Evolutionary conservation across 768 basidiomycete species (phyloP).

Genomic region (Lactarius trivialis): DNA sequence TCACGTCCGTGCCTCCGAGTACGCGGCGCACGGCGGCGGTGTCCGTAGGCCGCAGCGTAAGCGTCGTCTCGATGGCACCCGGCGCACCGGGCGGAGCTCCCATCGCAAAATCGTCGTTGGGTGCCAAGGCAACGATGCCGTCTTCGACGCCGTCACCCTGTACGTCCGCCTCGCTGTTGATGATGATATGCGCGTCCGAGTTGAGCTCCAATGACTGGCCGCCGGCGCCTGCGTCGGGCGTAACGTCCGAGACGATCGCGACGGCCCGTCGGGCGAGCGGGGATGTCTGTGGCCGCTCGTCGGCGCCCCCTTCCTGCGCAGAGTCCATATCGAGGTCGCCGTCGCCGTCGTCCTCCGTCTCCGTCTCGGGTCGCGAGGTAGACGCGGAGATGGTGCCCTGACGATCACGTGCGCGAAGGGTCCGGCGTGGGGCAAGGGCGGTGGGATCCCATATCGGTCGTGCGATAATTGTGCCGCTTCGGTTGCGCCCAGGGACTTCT

Average conservation of each 20-base stretch:
- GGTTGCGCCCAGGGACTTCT: constrained; percentile 54
- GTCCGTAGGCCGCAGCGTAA: constrained; percentile 24
- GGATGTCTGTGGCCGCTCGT: constrained; percentile 26
- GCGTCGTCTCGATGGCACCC: constrained; percentile 51
- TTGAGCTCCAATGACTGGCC: constrained; percentile 37
- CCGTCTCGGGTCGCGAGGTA: constrained; percentile 58
- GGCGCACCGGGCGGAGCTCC: constrained; percentile 90
- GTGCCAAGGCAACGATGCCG: constrained; percentile 67
- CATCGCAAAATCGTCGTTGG: constrained; percentile 87
- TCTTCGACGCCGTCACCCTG: constrained; percentile 57
- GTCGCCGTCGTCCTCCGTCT: constrained; percentile 75
- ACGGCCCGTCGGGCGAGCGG: constrained; percentile 38
- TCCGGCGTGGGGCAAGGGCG: constrained; percentile 26
- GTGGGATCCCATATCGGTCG: constrained; percentile 52
- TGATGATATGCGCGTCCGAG: constrained; percentile 46
- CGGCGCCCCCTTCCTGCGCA: constrained; percentile 24
- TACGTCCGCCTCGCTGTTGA: constrained; percentile 41
- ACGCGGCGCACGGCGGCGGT: constrained; percentile 24
- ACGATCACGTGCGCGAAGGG: constrained; percentile 27
- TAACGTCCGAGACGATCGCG: constrained; percentile 41
- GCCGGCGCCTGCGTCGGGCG: constrained; percentile 27
- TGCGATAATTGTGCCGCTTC: constrained; percentile 70
- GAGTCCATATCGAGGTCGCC: constrained; percentile 45
- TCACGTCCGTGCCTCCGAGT: constrained; percentile 37
- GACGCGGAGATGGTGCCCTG: constrained; percentile 23